phyloP scores from a whole-genome alignment of 192 early-diverging fungal species.

The Geranomyces variabilis region DNA sequence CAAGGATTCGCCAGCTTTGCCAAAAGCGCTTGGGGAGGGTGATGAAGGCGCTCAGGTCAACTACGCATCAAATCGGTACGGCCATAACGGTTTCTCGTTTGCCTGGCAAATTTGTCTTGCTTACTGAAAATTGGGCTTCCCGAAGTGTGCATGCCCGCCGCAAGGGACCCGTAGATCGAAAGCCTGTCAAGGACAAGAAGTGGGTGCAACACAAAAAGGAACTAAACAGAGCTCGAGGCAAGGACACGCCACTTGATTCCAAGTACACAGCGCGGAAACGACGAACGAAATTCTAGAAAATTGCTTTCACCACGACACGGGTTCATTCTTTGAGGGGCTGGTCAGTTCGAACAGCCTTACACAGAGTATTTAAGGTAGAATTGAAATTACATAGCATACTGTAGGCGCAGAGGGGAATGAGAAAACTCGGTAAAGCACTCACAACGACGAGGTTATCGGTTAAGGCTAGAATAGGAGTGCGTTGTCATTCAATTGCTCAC shows the following conservation, averaged over 20 bases:
- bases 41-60: slow-evolving; percentile 58
- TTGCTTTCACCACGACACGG: no score
- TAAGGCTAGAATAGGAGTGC: no score
- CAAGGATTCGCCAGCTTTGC: slow-evolving; percentile 56
- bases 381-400: no score
- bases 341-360: no score
- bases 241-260: slow-evolving; percentile 82
- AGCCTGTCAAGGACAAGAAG: slow-evolving; percentile 73
- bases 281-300: slow-evolving; percentile 78
- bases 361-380: no score
- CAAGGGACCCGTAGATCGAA: slow-evolving; percentile 19
- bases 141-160: background rate
- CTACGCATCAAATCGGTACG: slow-evolving; percentile 43
- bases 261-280: slow-evolving; percentile 95
- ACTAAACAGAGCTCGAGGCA: slow-evolving; percentile 74
- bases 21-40: slow-evolving; percentile 63
- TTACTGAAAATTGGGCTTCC: background rate
- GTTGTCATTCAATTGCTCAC: no score
- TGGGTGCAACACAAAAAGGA: slow-evolving; percentile 95
- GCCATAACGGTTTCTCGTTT: background rate
- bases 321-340: no score
- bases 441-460: no score
- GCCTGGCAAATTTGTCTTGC: background rate
- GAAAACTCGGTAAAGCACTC: no score
- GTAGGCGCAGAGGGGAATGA: no score